A percentile compares a stretch with the other conserved stretches of the same genome.
Evolutionary conservation across 352 stramenopile genomes (phyloP).

Genomic region (Globisporangium apiculatum): DNA sequence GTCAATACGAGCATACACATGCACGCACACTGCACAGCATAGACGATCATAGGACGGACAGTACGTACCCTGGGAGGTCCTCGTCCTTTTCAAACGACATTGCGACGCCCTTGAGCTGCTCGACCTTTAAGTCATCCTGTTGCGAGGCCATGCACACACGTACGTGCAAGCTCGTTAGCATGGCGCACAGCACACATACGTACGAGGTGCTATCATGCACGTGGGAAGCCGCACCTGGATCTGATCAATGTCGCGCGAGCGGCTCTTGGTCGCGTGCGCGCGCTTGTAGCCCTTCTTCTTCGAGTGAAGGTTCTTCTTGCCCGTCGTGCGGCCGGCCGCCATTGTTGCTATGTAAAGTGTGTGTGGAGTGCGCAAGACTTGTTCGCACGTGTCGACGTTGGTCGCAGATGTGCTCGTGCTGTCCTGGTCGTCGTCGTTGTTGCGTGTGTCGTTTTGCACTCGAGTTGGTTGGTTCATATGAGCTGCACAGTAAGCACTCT

Average conservation of each 20-base stretch:
- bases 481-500: conserved; percentile 10
- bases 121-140: conserved; percentile 65
- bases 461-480: conserved; percentile 4
- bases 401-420: too few species aligned
- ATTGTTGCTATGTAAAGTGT: conserved; percentile 19
- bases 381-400: neutral
- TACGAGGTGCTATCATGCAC: neutral
- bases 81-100: conserved; percentile 78
- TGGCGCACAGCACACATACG: neutral
- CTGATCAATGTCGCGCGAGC: conserved; percentile 77
- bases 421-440: conserved; percentile 3
- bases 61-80: conserved; percentile 66
- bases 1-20: neutral
- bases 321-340: conserved; percentile 37
- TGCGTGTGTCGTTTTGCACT: neutral
- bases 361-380: neutral
- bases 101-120: conserved; percentile 47
- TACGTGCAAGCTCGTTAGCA: neutral
- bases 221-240: conserved; percentile 41
- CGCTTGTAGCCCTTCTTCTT: conserved; percentile 89
- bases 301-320: conserved; percentile 59
- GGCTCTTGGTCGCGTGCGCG: conserved; percentile 74
- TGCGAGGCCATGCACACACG: neutral
- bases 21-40: neutral
- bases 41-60: neutral